phyloP scores from a whole-genome alignment of 1,284 basidiomycete genomes.

The Trametes versicolor region DNA sequence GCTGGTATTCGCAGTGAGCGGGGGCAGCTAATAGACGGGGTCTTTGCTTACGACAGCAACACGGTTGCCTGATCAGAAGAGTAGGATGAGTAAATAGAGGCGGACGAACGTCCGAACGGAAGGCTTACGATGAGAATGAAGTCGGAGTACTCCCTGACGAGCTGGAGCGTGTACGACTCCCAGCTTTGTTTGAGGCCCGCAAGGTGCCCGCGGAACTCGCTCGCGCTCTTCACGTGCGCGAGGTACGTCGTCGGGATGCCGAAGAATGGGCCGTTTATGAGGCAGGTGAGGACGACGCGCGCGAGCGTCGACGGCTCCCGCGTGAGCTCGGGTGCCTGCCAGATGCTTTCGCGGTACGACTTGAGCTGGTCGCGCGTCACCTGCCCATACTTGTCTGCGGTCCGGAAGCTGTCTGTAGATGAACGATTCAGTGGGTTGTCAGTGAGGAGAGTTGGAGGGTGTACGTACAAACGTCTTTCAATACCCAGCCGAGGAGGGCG shows the following conservation, averaged over 20 bases:
- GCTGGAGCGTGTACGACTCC: constrained; percentile 56
- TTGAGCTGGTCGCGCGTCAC: constrained; percentile 48
- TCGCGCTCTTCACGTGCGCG: constrained; percentile 56
- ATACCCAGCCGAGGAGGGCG: constrained; percentile 31
- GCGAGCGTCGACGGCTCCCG: constrained; percentile 27
- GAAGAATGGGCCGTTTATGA: constrained; percentile 58
- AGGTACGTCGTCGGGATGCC: constrained; percentile 62
- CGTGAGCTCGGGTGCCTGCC: constrained; percentile 30
- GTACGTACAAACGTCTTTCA: constrained; percentile 51
- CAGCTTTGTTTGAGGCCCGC: constrained; percentile 57
- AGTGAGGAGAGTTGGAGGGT: not conserved
- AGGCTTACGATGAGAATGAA: constrained; percentile 60
- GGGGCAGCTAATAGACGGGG: constrained; percentile 3
- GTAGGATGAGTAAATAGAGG: too few relatives aligned
- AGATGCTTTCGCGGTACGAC: constrained; percentile 38
- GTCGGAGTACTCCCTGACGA: constrained; percentile 62
- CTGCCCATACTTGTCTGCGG: constrained; percentile 55
- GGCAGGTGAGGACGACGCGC: constrained; percentile 43
- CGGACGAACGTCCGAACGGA: too few relatives aligned
- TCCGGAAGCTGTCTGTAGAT: constrained; percentile 52
- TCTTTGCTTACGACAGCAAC: constrained; percentile 55
- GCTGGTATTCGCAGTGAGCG: constrained; percentile 37
- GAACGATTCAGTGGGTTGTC: not conserved
- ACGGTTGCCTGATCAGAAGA: constrained; percentile 63
- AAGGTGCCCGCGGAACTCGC: constrained; percentile 59